These are phyloP conservation scores for Pichia nanzhaoensis DNA, from an alignment of 805 yeast species.

Conservation along the genomic window DNA sequence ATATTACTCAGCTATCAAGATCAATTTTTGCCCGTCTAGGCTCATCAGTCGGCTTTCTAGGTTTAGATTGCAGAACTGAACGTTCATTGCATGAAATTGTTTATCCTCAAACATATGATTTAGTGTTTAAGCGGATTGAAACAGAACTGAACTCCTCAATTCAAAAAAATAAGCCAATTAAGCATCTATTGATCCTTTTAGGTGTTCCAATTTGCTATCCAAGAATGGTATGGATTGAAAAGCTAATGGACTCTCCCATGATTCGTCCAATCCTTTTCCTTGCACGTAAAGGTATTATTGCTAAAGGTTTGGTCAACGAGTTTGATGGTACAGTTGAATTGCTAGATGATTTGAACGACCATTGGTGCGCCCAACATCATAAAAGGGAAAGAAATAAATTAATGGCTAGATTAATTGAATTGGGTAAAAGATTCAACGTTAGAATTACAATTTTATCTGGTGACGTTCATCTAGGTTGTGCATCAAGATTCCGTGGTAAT, in stretches of 20 bases:
- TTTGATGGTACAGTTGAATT: slow-evolving; percentile 90
- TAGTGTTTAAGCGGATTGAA: slow-evolving; percentile 52
- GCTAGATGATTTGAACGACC: slow-evolving; percentile 89
- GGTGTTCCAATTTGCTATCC: slow-evolving; percentile 97
- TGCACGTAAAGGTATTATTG: slow-evolving; percentile 55
- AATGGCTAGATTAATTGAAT: slow-evolving; percentile 51
- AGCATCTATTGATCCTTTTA: slow-evolving; percentile 74
- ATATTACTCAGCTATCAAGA: slow-evolving; percentile 57
- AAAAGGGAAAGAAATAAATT: slow-evolving; percentile 76
- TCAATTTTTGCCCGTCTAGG: slow-evolving; percentile 74
- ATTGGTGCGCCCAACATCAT: slow-evolving; percentile 91
- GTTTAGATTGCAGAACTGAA: slow-evolving; percentile 92
- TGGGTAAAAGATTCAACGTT: slow-evolving; percentile 57
- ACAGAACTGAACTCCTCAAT: slow-evolving; percentile 46
- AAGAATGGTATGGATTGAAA: slow-evolving; percentile 85
- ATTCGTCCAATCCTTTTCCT: slow-evolving; percentile 59
- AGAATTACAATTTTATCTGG: slow-evolving; percentile 85
- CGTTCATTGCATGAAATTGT: slow-evolving; percentile 59
- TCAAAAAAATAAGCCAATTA: slow-evolving; percentile 37
- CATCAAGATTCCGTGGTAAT: slow-evolving; percentile 68
- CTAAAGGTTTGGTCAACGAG: slow-evolving; percentile 75
- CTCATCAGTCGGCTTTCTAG: slow-evolving; percentile 59
- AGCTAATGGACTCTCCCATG: slow-evolving; percentile 53
- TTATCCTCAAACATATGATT: slow-evolving; percentile 46
- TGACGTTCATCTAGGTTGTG: slow-evolving; percentile 85